Evolutionary conservation across 1,284 basidiomycete species (phyloP), one percentile per base, ranked within the genome.

Genomic region (Trametes polyzona): DNA sequence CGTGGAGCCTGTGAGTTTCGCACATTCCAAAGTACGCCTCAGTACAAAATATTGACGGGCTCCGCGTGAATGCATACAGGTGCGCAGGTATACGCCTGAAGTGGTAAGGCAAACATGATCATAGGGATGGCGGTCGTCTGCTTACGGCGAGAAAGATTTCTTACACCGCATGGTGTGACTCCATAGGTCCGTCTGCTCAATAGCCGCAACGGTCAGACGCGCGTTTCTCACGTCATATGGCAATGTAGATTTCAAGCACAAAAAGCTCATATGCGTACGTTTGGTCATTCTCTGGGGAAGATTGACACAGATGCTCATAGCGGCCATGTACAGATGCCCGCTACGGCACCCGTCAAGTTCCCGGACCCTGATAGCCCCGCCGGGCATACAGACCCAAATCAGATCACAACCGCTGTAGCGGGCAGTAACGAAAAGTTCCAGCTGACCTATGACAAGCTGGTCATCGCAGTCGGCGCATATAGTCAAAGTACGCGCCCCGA

Each of bases 401-500:
- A 53, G 4, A 37, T 47, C 47, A 57, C 61, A 11, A 58, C 21
- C 10, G 12, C 43, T 0, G 40, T 54, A 17, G 21, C 39, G 0
- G 60, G 49, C 21, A 54, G 54, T 42, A 54, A 32, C 87, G 89
- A 67, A 74, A 77, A 12, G 47, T 93, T 57, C 72, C 72, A 48
- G 42, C 50, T 71, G 16, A 57, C 60, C 16, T 94, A 90, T 67
- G 93, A 96, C 73, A 92, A 90, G 70, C 80, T 96, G 6, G 84
- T 96, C 42, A 85, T 96, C 51, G 85, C 90, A 2, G 91, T 93
- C 1, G 94, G 94, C 0, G 86, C 88, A 49, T 95, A 95, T 72
- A 86, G 84, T 1, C 92, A 93, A 66, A 95, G 87, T 86, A 81
- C 67, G 4, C 6, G 72, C 72, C 33, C 33, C 8, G 21, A 2